Evolutionary conservation across 495 filamentous ascomycete species (phyloP), one percentile per base, ranked within the genome.

Genomic region (Penicillium pulvis): DNA sequence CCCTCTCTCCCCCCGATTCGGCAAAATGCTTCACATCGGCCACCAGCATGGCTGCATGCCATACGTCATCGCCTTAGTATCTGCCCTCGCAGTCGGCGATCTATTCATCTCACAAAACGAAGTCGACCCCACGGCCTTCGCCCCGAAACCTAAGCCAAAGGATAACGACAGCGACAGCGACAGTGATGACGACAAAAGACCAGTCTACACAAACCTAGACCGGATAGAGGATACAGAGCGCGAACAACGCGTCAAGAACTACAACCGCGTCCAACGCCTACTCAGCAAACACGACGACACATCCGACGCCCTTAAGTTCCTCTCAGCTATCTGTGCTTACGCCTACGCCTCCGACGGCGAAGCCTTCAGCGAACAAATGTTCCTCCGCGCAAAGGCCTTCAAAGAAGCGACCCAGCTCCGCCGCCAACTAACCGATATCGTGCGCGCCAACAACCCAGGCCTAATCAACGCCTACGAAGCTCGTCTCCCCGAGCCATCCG

Each of bases 291-390:
- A 91, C 49, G 92, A 95, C 70, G 81, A 87, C 62, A 86, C 83
- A 43, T 90, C 86, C 33, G 95, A 99, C 66, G 91, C 87, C n/a
- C 81, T 98, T 51, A 98, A 97, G 72, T 82, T 92, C 20, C 84
- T 97, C 41, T 91, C 90, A 19, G 89, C 92, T 3, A 86, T 97
- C 35, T 88, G 86, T 59, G 85, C 85, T 19, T 93, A 91, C 64
- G 90, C 91, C 58, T 90, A 92, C 61, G 89, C 89, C 35, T 78
- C 87, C 48, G 81, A 89, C 51, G 72, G 76, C 16, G 85, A 88
- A 30, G 75, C 74, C 11, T 96, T 95, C 83, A 93, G 91, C 67
- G 80, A 84, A 14, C 72, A 83, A 54, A 91, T 87, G 76, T 99
- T 95, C 75, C 83, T 97, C 26, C 87, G 90, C 16, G 83, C 80